These are phyloP conservation scores for Candolleomyces aberdarensis DNA, from an alignment of 768 basidiomycete species.

Conservation along the genomic window DNA sequence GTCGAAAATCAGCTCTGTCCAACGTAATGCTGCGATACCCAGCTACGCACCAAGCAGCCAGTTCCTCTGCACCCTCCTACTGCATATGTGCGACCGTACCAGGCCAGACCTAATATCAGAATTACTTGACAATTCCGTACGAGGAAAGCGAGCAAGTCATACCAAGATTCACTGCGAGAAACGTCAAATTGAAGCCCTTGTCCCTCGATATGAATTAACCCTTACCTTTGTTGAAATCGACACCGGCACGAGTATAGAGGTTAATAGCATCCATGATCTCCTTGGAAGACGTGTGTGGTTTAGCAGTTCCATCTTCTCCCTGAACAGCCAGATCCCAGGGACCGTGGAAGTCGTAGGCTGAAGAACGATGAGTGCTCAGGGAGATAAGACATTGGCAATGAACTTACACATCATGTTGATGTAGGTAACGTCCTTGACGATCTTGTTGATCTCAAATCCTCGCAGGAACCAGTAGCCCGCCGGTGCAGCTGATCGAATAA, in stretches of 20 bases:
- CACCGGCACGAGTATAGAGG: conserved; percentile 18
- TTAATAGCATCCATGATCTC: conserved; percentile 18
- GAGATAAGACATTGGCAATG: background rate
- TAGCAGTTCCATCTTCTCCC: conserved; percentile 17
- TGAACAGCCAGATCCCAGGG: conserved; percentile 22
- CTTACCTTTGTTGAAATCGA: conserved; percentile 14
- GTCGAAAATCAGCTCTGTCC: background rate
- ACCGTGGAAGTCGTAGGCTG: conserved; percentile 21
- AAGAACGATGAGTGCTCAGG: background rate
- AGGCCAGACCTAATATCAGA: conserved; percentile 18
- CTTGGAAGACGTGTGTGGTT: conserved; percentile 19
- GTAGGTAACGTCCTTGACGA: conserved; percentile 13
- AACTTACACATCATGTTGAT: conserved; percentile 21
- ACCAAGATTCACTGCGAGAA: too few species aligned
- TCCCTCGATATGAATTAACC: background rate
- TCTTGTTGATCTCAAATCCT: conserved; percentile 24
- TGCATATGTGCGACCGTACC: conserved; percentile 17
- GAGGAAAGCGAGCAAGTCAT: too few species aligned
- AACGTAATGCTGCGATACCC: too few species aligned
- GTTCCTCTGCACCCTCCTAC: conserved; percentile 3
- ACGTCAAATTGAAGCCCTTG: too few species aligned
- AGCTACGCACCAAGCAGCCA: background rate
- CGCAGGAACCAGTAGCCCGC: conserved; percentile 19
- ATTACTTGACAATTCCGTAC: background rate
- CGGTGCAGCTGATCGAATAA: conserved; percentile 8